These are phyloP conservation scores for Sindora glabra DNA, from an alignment of 306 rosid genomes.

Conservation along the genomic window DNA sequence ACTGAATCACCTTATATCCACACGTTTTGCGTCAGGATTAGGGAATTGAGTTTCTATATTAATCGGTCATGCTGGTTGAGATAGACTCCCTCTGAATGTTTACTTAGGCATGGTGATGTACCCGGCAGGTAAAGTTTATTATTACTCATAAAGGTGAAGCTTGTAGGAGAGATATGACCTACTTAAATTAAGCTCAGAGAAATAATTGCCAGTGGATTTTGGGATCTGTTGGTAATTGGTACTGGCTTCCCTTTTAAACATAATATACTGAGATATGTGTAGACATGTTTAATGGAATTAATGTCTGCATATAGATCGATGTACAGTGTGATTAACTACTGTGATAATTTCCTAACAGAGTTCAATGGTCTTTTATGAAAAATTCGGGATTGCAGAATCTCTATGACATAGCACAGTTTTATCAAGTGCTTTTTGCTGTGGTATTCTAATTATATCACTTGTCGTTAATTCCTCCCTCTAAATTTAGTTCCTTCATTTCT, in stretches of 20 bases:
- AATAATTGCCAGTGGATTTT: neutral
- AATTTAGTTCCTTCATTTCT: neutral
- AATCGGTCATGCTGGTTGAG: constrained; percentile 98
- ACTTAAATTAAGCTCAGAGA: neutral
- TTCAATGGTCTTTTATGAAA: constrained; percentile 94
- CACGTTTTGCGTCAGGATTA: no score
- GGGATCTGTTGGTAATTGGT: no score
- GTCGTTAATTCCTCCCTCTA: no score
- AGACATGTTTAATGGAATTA: neutral
- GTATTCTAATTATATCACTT: neutral
- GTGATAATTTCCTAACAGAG: constrained; percentile 55
- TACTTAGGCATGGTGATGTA: constrained; percentile 83
- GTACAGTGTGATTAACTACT: constrained; percentile 4
- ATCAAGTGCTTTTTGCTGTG: constrained; percentile 51
- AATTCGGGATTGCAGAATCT: constrained; percentile 85
- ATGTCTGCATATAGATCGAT: neutral
- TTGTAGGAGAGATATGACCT: constrained; percentile 4
- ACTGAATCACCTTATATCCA: no score
- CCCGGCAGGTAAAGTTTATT: constrained; percentile 57
- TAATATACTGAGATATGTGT: neutral
- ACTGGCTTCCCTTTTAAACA: no score
- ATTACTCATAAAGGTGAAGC: constrained; percentile 5
- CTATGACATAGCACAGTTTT: constrained; percentile 80
- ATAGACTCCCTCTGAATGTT: constrained; percentile 96
- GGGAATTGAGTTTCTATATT: no score